phyloP scores from a whole-genome alignment of 805 yeast genomes.

The Metschnikowia sp. region DNA sequence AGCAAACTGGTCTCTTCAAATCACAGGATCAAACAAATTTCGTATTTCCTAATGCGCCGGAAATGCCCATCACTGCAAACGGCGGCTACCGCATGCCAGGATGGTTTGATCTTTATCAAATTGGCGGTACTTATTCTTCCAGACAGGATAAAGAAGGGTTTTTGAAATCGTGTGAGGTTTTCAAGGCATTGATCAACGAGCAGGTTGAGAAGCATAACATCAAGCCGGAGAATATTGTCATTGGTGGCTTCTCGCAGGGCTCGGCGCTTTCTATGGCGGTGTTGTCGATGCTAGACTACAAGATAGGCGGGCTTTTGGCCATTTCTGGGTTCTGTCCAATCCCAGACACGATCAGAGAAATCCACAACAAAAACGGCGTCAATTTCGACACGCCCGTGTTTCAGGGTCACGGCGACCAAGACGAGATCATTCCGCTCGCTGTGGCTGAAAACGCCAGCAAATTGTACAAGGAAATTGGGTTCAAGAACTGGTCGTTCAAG shows the following conservation, averaged over 20 bases:
- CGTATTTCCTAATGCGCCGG: constrained; percentile 90
- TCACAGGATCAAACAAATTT: constrained; percentile 53
- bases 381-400: constrained; percentile 73
- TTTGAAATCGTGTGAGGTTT: constrained; percentile 43
- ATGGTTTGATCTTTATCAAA: constrained; percentile 78
- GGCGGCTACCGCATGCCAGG: constrained; percentile 69
- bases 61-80: constrained; percentile 61
- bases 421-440: constrained; percentile 54
- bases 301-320: constrained; percentile 74
- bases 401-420: constrained; percentile 84
- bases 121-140: constrained; percentile 47
- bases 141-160: constrained; percentile 55
- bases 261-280: constrained; percentile 74
- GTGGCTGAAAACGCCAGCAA: constrained; percentile 41
- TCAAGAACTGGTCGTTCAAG: constrained; percentile 38
- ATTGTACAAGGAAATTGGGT: constrained; percentile 48
- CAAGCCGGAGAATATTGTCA: constrained; percentile 62
- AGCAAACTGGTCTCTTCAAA: constrained; percentile 41
- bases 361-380: constrained; percentile 20
- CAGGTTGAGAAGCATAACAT: constrained; percentile 51
- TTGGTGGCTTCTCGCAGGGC: constrained; percentile 97
- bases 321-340: constrained; percentile 72
- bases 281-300: constrained; percentile 49
- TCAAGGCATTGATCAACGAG: constrained; percentile 47
- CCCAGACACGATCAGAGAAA: constrained; percentile 15